A percentile compares a stretch with the other conserved stretches of the same genome.
Evolutionary conservation across 352 stramenopile genomes (phyloP).

Genomic region (Globisporangium abappressorium): DNA sequence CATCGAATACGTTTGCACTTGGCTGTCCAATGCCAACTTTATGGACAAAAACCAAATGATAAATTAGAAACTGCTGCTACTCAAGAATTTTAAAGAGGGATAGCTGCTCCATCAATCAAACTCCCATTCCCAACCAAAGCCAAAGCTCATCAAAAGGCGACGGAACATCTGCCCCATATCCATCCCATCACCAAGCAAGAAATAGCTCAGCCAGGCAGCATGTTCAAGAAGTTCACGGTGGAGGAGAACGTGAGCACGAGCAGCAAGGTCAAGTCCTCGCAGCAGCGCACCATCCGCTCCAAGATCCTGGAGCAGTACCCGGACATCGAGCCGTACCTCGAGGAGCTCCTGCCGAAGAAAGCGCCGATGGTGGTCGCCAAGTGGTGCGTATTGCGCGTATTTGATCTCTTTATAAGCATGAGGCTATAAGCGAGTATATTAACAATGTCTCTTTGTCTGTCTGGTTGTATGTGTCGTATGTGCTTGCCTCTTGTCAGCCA

Average conservation of each 20-base stretch:
- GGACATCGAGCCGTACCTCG: constrained; percentile 85
- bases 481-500: constrained; percentile 39
- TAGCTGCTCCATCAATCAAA: not conserved
- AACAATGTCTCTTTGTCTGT: not conserved
- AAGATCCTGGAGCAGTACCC: constrained; percentile 94
- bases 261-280: constrained; percentile 97
- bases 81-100: not conserved
- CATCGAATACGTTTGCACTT: not conserved
- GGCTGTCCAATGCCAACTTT: too few relatives aligned
- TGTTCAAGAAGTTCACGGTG: constrained; percentile 96
- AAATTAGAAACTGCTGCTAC: not conserved
- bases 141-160: not conserved
- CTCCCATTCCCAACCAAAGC: not conserved
- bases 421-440: too few relatives aligned
- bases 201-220: constrained; percentile 17
- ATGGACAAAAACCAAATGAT: too few relatives aligned
- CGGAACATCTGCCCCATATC: not conserved
- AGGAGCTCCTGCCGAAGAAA: constrained; percentile 94
- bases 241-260: constrained; percentile 93
- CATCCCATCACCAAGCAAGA: not conserved
- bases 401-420: too few relatives aligned
- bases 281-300: constrained; percentile 93
- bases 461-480: not conserved
- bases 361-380: constrained; percentile 90
- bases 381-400: constrained; percentile 44